Base-by-base conservation (phyloP, 805 yeast genomes). In the Wickerhamiella brachini region DNA sequence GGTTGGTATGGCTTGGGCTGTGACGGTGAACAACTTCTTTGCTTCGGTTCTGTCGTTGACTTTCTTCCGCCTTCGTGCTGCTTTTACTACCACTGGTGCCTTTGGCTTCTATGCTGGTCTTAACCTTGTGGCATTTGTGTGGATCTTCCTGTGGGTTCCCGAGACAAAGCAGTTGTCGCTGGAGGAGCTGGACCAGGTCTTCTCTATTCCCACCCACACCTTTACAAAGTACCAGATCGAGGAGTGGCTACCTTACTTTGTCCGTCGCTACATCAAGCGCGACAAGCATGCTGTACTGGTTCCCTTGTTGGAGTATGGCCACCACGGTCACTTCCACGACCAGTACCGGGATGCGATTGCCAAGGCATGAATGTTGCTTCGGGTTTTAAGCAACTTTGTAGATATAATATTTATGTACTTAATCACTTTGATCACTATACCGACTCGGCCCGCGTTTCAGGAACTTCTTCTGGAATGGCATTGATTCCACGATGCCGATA, bases 41-140 rank as follows among this genome's bases (percentile, higher is more conserved):
- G 73, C 73, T 57, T 77, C 79, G 57, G 69, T 79, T 44, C 68
- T 80, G 54, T 79, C 90, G 15, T 72, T 85, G 56, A 80, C 93
- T 6, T 81, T 93, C 93, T 90, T 94, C 23, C 71, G 84, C 21
- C 66, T 86, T 63, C 65, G 75, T 52, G 72, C 67, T 45, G 79
- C 82, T 0, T 80, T 85, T 68, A 79, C 77, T 51, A 76, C 86
- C 2, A 85, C 82, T 57, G 95, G 95, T 67, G 93, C 94, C 2
- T 85, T 84, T 63, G 88, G 93, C 12, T 85, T 80, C 75, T 85
- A 85, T 62, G 95, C 93, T 1, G 94, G 82, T n/a, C 84, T 90
- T 88, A 85, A 85, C 64, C 58, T 85, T 59, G 85, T 83, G 5
- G 73, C 85, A 46, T 80, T 83, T 75, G 71, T 81, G 64, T 69